Evolutionary conservation across 805 yeast species (phyloP).

Genomic region (Cyberlindnera xishuangbannaensis): DNA sequence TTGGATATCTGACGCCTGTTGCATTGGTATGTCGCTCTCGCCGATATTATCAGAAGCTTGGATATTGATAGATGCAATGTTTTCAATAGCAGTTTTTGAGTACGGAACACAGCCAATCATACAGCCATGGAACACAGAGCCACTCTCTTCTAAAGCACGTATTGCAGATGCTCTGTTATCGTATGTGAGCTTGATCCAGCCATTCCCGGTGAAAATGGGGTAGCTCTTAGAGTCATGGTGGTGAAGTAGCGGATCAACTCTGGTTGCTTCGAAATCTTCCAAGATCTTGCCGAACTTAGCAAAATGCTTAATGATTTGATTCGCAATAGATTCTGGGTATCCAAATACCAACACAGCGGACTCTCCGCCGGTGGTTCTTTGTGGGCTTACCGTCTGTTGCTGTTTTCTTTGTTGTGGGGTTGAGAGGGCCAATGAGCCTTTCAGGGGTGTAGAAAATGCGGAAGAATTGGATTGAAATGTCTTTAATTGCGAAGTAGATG

Average conservation of each 20-base stretch:
- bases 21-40: slow-evolving; percentile 22
- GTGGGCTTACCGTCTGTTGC: too few relatives aligned
- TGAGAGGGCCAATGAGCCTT: slow-evolving; percentile 3
- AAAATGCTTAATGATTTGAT: slow-evolving; percentile 63
- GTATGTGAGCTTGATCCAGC: slow-evolving; percentile 90
- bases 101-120: slow-evolving; percentile 68
- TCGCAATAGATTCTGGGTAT: slow-evolving; percentile 72
- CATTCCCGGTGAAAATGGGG: slow-evolving; percentile 79
- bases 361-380: slow-evolving; percentile 29
- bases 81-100: slow-evolving; percentile 53
- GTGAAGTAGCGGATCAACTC: slow-evolving; percentile 23
- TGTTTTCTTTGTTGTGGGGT: too few relatives aligned
- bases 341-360: slow-evolving; percentile 83
- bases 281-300: slow-evolving; percentile 72
- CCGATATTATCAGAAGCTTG: slow-evolving; percentile 44
- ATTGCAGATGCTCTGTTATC: slow-evolving; percentile 68
- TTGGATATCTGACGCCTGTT: slow-evolving; percentile 7
- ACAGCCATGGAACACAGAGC: slow-evolving; percentile 60
- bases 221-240: slow-evolving; percentile 27
- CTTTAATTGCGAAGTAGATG: too few relatives aligned
- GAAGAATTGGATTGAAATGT: slow-evolving; percentile 4
- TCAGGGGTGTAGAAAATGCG: slow-evolving; percentile 18
- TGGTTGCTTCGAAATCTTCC: slow-evolving; percentile 58
- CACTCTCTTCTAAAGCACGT: slow-evolving; percentile 83
- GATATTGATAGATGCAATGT: slow-evolving; percentile 41